Percentiles rank a stretch among this genome's conserved stretches.
Conservation (phyloP, 768 basidiomycete genomes). For the Boletus subcaerulescens region DNA sequence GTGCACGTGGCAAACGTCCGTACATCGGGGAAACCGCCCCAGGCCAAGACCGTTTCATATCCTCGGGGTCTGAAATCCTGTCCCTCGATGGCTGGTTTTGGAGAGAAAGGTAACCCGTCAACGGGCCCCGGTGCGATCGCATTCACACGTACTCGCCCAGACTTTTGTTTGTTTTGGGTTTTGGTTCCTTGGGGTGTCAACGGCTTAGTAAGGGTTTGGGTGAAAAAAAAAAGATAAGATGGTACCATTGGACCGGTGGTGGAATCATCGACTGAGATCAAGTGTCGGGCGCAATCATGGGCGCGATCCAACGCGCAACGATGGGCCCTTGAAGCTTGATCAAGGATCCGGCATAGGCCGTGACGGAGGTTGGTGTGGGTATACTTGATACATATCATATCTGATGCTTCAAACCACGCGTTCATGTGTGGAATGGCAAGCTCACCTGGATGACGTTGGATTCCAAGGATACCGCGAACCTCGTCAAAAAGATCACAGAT, state of each 20-base stretch:
- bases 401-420: slow-evolving; percentile 38
- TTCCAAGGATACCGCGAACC: slow-evolving; percentile 51
- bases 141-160: slow-evolving; percentile 48
- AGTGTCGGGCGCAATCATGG: slow-evolving; percentile 8
- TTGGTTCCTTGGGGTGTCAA: slow-evolving; percentile 43
- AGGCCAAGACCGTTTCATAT: slow-evolving; percentile 56
- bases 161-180: too few relatives aligned
- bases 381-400: slow-evolving; percentile 5
- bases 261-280: slow-evolving; percentile 45
- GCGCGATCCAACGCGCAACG: background rate
- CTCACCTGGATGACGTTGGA: slow-evolving; percentile 59
- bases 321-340: background rate
- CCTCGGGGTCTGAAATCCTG: slow-evolving; percentile 31
- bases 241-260: slow-evolving; percentile 53
- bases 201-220: slow-evolving; percentile 42
- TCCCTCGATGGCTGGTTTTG: slow-evolving; percentile 34
- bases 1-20: slow-evolving; percentile 27
- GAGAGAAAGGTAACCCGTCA: slow-evolving; percentile 46
- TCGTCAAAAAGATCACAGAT: slow-evolving; percentile 38
- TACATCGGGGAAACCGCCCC: slow-evolving; percentile 41
- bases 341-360: slow-evolving; percentile 37
- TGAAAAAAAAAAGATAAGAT: slow-evolving; percentile 43
- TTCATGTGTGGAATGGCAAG: slow-evolving; percentile 55
- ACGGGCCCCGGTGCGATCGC: slow-evolving; percentile 52
- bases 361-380: slow-evolving; percentile 42